These are phyloP conservation scores for Peronosclerospora sorghi DNA, from an alignment of 352 stramenopile species.

Conservation along the genomic window DNA sequence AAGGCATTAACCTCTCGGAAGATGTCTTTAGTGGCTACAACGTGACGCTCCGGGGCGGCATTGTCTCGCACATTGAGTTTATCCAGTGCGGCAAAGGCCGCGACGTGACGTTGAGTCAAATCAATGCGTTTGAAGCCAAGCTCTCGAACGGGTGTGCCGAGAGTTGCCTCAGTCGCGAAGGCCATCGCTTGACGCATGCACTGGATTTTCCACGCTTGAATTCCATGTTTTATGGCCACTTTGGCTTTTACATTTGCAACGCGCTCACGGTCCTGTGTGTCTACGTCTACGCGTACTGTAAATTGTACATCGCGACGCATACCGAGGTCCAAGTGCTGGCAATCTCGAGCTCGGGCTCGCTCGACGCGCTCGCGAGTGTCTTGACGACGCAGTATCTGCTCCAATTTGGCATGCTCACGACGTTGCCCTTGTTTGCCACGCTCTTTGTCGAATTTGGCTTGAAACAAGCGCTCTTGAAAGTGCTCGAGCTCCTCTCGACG, in stretches of 20 bases:
- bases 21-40: constrained; percentile 87
- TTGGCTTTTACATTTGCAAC: constrained; percentile 86
- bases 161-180: constrained; percentile 71
- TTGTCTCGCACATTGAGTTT: constrained; percentile 80
- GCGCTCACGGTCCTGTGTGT: constrained; percentile 78
- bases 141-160: constrained; percentile 78
- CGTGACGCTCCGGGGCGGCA: constrained; percentile 61
- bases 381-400: constrained; percentile 84
- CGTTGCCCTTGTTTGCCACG: constrained; percentile 65
- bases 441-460: constrained; percentile 74
- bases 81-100: constrained; percentile 85
- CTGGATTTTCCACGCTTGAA: constrained; percentile 83
- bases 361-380: constrained; percentile 59
- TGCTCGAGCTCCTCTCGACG: constrained; percentile 66
- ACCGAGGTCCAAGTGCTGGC: constrained; percentile 43
- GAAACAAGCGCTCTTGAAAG: constrained; percentile 58
- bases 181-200: constrained; percentile 60
- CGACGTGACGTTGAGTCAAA: constrained; percentile 81
- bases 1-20: constrained; percentile 83
- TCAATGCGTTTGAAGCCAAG: constrained; percentile 85
- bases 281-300: constrained; percentile 79
- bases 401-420: constrained; percentile 80
- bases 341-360: constrained; percentile 46
- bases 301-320: constrained; percentile 73
- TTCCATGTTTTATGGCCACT: constrained; percentile 84